These are phyloP conservation scores for Mitragyna speciosa DNA, from an alignment of 257 asterid species.

Conservation along the genomic window DNA sequence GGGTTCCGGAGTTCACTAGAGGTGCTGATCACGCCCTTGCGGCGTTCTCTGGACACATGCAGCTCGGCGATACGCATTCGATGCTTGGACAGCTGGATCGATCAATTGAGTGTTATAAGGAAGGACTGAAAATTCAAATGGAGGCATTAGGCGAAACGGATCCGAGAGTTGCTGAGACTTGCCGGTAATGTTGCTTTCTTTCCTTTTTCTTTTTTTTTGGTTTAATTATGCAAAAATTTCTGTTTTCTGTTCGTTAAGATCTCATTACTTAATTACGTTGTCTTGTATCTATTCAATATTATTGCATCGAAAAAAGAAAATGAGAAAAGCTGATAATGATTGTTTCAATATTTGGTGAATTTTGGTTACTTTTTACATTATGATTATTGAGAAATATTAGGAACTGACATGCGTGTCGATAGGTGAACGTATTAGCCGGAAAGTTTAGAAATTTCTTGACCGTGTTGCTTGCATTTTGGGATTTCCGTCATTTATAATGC, in stretches of 20 bases:
- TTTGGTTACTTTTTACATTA: neutral
- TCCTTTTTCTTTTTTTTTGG: neutral
- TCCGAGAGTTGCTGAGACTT: slow-evolving; percentile 94
- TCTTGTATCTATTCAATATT: neutral
- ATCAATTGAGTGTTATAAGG: slow-evolving; percentile 74
- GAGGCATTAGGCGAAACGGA: slow-evolving; percentile 92
- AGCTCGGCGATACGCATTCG: slow-evolving; percentile 91
- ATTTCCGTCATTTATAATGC: neutral
- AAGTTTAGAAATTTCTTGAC: neutral
- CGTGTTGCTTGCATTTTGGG: neutral
- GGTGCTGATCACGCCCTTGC: slow-evolving; percentile 99
- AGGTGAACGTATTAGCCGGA: neutral
- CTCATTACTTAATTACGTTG: neutral
- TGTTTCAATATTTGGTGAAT: neutral
- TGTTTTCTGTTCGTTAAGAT: neutral
- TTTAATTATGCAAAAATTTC: neutral
- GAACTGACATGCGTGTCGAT: neutral
- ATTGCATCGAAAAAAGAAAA: neutral
- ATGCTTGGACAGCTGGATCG: slow-evolving; percentile 99
- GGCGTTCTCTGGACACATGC: slow-evolving; percentile 89
- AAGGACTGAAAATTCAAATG: slow-evolving; percentile 89
- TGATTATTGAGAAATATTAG: neutral
- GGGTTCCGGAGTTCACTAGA: slow-evolving; percentile 70
- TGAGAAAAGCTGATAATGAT: neutral
- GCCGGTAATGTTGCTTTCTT: slow-evolving; percentile 48